Evolutionary conservation across 2,329 filamentous ascomycete genomes (phyloP), one percentile per base, ranked within the genome.

Genomic region (Xylaria sp.): DNA sequence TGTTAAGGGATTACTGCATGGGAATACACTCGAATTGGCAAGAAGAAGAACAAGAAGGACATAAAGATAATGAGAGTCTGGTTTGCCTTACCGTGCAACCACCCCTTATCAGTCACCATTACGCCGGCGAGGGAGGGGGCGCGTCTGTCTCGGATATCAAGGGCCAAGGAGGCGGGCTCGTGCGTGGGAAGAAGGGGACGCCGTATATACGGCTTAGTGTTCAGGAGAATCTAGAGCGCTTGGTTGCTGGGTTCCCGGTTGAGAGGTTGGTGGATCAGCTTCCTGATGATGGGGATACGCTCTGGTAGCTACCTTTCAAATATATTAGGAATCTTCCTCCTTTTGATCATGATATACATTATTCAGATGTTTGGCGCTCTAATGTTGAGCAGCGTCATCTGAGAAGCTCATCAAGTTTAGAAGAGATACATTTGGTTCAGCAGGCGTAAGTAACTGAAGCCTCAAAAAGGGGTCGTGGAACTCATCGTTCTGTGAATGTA

Each of bases 11-110:
- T 41, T 76, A 73, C 72, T 78, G 76, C 56, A 69, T 74, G 44
- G 74, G 75, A 23, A 25, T 3, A 34, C 3, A 66, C 28, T 25
- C 28, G 61, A 41, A 32, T 8, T 13, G 15, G 15, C 54, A 18
- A 3, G 20, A 28, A 5, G 20, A 20, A 6, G 34, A 28, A 20
- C 37, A n/a, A 12, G 41, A n/a, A 12, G 32, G 51, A n/a, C n/a
- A 2, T 32, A 1, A 10, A 15, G n/a, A 39, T 1, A 12, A 52
- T 7, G 25, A 1, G 9, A 10, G 15, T 7, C 73, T 71, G 0
- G 65, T 74, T 1, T 77, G 76, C 41, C 61, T 77, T 50, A 77
- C 76, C 0, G 74, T 77, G 12, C 76, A 77, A 37, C 76, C 76
- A 23, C 76, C 76, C 6, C 63, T 77, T 9, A 67, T 77, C 55